phyloP scores from a whole-genome alignment of 345 rosid species.

The Hevea brasiliensis region DNA sequence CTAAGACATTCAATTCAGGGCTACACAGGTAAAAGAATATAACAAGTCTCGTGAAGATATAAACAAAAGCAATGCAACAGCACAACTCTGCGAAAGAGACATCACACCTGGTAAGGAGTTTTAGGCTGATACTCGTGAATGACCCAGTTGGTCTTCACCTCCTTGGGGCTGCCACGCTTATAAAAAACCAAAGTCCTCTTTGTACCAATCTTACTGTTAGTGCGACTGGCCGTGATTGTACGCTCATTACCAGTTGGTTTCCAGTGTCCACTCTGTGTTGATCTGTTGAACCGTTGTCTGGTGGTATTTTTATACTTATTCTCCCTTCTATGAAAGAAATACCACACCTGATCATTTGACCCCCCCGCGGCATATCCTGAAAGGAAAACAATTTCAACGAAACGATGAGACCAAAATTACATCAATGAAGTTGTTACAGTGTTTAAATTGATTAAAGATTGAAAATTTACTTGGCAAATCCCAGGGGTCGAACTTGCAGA shows the following conservation, averaged over 20 bases:
- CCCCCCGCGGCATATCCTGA: constrained; percentile 3
- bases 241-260: constrained; percentile 14
- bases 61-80: background rate
- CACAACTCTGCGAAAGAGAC: background rate
- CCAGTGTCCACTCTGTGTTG: constrained; percentile 22
- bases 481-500: constrained; percentile 24
- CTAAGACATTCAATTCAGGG: too few relatives aligned
- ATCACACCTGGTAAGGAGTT: constrained; percentile 6
- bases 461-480: constrained; percentile 13
- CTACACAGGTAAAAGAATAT: too few relatives aligned
- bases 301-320: background rate
- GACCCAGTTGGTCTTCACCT: constrained; percentile 22
- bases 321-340: constrained; percentile 18
- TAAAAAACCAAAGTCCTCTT: constrained; percentile 21
- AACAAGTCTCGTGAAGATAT: too few relatives aligned
- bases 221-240: background rate
- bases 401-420: background rate
- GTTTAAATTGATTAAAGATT: background rate
- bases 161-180: constrained; percentile 8
- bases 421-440: background rate
- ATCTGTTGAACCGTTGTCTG: constrained; percentile 7
- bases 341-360: constrained; percentile 16
- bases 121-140: constrained; percentile 16
- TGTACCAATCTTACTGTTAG: constrained; percentile 2
- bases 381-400: background rate